phyloP scores from a whole-genome alignment of 208 protist species.

The Borovskyia barvae region DNA sequence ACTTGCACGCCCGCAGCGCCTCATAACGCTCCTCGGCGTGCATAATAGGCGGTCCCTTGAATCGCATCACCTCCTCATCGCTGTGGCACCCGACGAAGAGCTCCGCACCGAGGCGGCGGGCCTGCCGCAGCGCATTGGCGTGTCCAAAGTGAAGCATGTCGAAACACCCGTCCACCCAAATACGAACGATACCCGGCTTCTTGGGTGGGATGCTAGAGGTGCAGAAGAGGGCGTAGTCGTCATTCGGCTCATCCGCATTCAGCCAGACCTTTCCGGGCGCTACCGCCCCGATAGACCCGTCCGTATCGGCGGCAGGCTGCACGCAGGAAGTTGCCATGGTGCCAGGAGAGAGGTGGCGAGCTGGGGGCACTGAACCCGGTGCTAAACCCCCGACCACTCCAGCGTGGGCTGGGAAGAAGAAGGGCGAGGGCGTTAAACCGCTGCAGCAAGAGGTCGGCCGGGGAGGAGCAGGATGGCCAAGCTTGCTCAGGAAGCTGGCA shows the following conservation, averaged over 20 bases:
- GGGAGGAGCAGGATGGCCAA: too few species aligned
- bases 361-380: too few species aligned
- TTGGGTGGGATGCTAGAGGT: conserved; percentile 51
- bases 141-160: conserved; percentile 93
- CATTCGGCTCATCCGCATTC: conserved; percentile 59
- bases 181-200: conserved; percentile 56
- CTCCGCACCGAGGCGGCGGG: conserved; percentile 87
- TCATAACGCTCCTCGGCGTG: conserved; percentile 94
- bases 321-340: neutral
- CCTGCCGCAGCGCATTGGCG: conserved; percentile 87
- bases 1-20: conserved; percentile 96
- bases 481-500: too few species aligned
- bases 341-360: neutral
- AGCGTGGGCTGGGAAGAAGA: too few species aligned
- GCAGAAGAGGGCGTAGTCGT: conserved; percentile 69
- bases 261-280: conserved; percentile 57
- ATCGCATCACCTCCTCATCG: conserved; percentile 94
- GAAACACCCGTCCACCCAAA: conserved; percentile 92
- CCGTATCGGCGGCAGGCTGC: neutral
- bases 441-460: too few species aligned
- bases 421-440: too few species aligned
- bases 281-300: conserved; percentile 19
- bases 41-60: conserved; percentile 98
- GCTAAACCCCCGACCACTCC: too few species aligned
- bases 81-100: conserved; percentile 97